Conservation (phyloP, 495 filamentous ascomycete genomes). For the Trichoderma orchidacearum region DNA sequence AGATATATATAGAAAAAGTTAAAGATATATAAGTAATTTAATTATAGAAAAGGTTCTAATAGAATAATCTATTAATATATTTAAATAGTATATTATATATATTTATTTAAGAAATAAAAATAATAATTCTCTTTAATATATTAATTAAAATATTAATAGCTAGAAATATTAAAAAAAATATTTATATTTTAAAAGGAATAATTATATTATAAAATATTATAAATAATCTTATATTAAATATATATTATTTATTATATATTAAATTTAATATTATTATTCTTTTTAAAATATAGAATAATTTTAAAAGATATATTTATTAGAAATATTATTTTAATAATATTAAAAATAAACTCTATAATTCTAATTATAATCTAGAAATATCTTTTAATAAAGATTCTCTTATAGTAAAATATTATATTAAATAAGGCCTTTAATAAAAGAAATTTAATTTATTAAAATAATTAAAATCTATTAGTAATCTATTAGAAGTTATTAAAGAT, state of each 20-base stretch:
- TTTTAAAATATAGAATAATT: neutral
- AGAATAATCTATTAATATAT: neutral
- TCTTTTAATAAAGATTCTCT: too few relatives aligned
- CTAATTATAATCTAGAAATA: too few relatives aligned
- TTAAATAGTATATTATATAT: constrained; percentile 2
- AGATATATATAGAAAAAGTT: neutral
- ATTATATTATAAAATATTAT: neutral
- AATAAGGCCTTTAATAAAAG: constrained; percentile 4
- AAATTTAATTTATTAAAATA: constrained; percentile 1
- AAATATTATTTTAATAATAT: constrained; percentile 2
- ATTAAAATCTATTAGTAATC: neutral
- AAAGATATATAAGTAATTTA: too few relatives aligned
- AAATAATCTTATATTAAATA: neutral
- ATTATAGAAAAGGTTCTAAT: neutral
- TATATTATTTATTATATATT: neutral
- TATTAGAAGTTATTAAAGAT: neutral
- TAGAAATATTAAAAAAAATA: too few relatives aligned
- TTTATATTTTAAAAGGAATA: too few relatives aligned
- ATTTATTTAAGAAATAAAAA: neutral
- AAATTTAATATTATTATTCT: neutral
- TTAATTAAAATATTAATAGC: neutral
- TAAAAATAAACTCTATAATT: too few relatives aligned
- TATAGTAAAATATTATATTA: too few relatives aligned
- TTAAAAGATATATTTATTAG: neutral
- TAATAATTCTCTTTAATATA: neutral